Conservation (phyloP, 495 filamentous ascomycete genomes). For the Aspergillus bridgeri region DNA sequence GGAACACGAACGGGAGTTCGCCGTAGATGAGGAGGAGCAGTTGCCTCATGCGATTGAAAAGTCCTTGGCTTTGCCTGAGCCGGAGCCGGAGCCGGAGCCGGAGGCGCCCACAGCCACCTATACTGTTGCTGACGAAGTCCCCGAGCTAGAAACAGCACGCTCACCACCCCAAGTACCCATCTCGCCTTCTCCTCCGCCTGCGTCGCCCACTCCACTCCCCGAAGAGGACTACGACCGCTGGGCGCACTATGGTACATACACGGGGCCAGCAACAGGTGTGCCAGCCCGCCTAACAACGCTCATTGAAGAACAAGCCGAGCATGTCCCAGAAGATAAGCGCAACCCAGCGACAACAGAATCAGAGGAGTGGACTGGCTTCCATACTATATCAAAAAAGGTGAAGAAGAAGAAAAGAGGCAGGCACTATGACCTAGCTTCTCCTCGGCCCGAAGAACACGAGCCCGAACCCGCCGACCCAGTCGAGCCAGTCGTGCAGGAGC, state of each 20-base stretch:
- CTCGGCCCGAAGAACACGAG: no score
- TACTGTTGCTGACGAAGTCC: background rate
- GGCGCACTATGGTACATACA: background rate
- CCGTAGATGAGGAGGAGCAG: no score
- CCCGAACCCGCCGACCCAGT: background rate
- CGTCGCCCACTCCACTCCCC: background rate
- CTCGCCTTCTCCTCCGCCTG: background rate
- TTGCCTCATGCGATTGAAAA: background rate
- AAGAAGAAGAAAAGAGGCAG: background rate
- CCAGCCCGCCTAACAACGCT: background rate
- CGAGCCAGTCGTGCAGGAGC: background rate
- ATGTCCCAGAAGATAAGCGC: no score
- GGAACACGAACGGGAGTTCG: no score
- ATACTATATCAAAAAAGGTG: no score
- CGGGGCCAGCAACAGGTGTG: background rate
- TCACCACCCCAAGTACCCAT: background rate
- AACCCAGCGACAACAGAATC: no score
- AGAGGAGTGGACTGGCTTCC: no score
- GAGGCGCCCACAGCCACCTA: no score
- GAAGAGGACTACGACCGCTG: background rate
- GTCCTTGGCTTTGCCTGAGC: background rate
- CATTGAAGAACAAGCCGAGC: background rate
- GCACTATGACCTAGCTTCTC: background rate
- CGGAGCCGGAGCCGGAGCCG: no score
- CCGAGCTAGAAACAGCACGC: background rate